phyloP scores from a whole-genome alignment of 2,329 filamentous ascomycete genomes.

The Ploettnerulaceae sp. region DNA sequence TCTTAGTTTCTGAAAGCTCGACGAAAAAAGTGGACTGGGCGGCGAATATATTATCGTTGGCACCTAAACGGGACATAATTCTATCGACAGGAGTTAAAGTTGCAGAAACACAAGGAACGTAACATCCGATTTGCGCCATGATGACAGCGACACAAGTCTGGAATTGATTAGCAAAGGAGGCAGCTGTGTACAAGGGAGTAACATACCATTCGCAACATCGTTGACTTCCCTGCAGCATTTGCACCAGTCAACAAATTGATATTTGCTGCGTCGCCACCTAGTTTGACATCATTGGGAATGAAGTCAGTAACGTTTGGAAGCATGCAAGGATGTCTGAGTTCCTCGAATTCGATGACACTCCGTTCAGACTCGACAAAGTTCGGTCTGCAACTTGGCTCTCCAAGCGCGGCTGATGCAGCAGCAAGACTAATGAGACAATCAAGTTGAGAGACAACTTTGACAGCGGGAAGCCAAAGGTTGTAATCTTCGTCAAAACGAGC shows the following conservation, averaged over 20 bases:
- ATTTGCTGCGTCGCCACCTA: slow-evolving; percentile 76
- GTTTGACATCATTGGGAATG: slow-evolving; percentile 87
- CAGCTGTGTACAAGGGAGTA: neutral
- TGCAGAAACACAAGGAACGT: slow-evolving; percentile 79
- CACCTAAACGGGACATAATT: slow-evolving; percentile 96
- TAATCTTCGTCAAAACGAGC: slow-evolving; percentile 86
- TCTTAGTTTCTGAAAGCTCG: slow-evolving; percentile 94
- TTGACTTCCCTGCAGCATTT: slow-evolving; percentile 96
- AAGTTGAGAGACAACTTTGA: slow-evolving; percentile 83
- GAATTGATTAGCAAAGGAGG: slow-evolving; percentile 17
- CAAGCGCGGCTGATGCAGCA: slow-evolving; percentile 77
- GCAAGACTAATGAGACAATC: slow-evolving; percentile 93
- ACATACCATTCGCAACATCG: slow-evolving; percentile 84
- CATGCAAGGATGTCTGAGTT: slow-evolving; percentile 94
- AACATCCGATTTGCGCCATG: slow-evolving; percentile 93
- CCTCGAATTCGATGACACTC: slow-evolving; percentile 84
- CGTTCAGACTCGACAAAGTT: slow-evolving; percentile 80
- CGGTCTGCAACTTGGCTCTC: slow-evolving; percentile 83
- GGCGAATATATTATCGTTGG: slow-evolving; percentile 98
- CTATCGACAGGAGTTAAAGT: slow-evolving; percentile 86
- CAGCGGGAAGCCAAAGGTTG: slow-evolving; percentile 77
- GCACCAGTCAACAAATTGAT: slow-evolving; percentile 92
- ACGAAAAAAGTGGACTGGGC: slow-evolving; percentile 98
- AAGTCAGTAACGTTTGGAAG: slow-evolving; percentile 85
- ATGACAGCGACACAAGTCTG: slow-evolving; percentile 96